Base-by-base conservation (phyloP, 306 rosid genomes). In the Cajanus cajan region DNA sequence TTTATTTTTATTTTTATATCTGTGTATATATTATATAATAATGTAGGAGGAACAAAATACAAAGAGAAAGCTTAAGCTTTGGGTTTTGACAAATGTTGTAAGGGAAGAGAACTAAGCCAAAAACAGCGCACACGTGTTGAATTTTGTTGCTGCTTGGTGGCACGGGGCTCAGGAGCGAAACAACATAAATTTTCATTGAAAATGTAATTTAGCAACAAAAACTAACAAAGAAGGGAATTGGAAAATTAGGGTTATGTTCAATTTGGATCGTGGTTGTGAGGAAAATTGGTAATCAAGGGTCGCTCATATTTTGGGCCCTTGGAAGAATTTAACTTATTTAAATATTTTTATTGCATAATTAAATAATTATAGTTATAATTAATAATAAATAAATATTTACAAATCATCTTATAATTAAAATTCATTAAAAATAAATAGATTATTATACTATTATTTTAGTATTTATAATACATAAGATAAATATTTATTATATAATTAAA, bases 81-180 rank as follows among this genome's bases (percentile, higher is more conserved):
- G 43, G 51, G 19, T 47, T 57, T n/a, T 0, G 81, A 50, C 74
- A 85, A 22, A 83, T 81, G 85, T 73, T 22, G 70, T 45, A 82
- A 15, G 21, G 12, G 44, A 52, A 75, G 10, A 44, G 44, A 48
- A 36, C 21, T 65, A 10, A 13, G 85, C 7, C 45, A 16, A 57
- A 74, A 68, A 65, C 68, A 52, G 68, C 37, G 71, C 18, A 69
- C 78, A 75, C 34, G 79, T 74, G 82, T 69, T 40, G 37, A 16
- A 47, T 59, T 69, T 61, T 11, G 80, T 3, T 4, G 62, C 1
- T 67, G 68, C 62, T 67, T 58, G 70, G 12, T 71, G 71, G 71
- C 75, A 44, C 15, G 13, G 51, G n/a, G 19, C 48, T 61, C 25
- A 25, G 22, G 51, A 71, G 13, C 33, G 37, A 45, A 33, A 54